Evolutionary conservation across 495 filamentous ascomycete species (phyloP), one percentile per base, ranked within the genome.

Genomic region (Lophiostoma macrostomum): DNA sequence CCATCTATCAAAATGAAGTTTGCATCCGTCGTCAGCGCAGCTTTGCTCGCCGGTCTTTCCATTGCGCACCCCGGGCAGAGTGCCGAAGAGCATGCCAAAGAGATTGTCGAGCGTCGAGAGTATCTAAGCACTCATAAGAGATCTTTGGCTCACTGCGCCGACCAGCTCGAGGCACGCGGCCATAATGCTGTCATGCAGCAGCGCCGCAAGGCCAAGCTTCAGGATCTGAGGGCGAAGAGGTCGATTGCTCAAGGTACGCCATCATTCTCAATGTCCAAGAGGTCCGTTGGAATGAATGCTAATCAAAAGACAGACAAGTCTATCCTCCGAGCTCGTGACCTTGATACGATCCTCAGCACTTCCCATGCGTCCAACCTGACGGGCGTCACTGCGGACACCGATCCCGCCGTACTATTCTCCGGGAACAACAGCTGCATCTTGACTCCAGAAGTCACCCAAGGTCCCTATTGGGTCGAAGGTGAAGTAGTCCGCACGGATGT

Each of bases 401-500:
- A 79, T 46, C 66, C 74, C 0, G 57, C 60, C 8, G 65, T 74
- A 18, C 68, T 83, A 7, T 83, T 82, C 58, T 62, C 72, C 22
- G 76, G 77, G 25, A 71, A 58, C 38, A 41, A 32, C 34, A 38
- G 28, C 18, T 58, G 55, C 48, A 45, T 65, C 14, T 50, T 61
- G n/a, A 40, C 43, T 2, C 60, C 63, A 1, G 60, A 66, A 22
- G 36, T 40, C 18, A 60, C 50, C 25, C 41, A 56, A 13, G 55
- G 64, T 11, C 64, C 64, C 3, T 66, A 61, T 57, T 66, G 60
- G 37, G 61, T 63, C 22, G 50, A 41, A 22, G 61, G 64, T 27
- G 73, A 82, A 59, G 65, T 72, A 3, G 73, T 84, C 63, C 78
- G 80, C 41, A 64, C 55, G n/a, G 63, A 81, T 53, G 36, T 81